Conservation (phyloP, 2,329 filamentous ascomycete genomes). For the Fusarium subtropicale region DNA sequence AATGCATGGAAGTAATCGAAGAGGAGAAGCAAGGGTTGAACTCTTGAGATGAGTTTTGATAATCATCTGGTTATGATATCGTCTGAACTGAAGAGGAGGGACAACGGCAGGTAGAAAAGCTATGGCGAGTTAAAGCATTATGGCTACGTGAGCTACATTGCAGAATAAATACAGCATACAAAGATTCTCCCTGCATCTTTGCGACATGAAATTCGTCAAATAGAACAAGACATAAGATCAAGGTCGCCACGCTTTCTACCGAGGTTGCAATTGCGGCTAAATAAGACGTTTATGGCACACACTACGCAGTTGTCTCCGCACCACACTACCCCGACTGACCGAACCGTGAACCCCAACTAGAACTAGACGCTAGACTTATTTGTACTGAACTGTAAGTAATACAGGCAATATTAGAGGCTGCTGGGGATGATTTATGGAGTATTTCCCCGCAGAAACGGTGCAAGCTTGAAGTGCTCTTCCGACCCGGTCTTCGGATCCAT, state of each 20-base stretch:
- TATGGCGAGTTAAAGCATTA: background rate
- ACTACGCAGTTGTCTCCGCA: slow-evolving; percentile 37
- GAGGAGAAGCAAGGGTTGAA: background rate
- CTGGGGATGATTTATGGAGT: slow-evolving; percentile 21
- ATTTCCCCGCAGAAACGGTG: slow-evolving; percentile 30
- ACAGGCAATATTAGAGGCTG: slow-evolving; percentile 39
- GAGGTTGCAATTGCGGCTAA: slow-evolving; percentile 26
- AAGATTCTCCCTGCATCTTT: slow-evolving; percentile 24
- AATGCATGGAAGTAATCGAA: slow-evolving; percentile 62
- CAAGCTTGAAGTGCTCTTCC: slow-evolving; percentile 13
- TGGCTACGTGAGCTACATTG: slow-evolving; percentile 6
- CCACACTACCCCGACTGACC: slow-evolving; percentile 44
- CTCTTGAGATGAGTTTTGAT: background rate
- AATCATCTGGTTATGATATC: slow-evolving; percentile 1
- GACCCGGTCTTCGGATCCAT: slow-evolving; percentile 32
- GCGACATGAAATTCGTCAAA: background rate
- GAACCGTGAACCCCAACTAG: slow-evolving; percentile 34
- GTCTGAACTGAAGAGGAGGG: slow-evolving; percentile 10
- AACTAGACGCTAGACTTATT: slow-evolving; percentile 10
- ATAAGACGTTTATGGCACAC: background rate
- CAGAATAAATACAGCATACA: slow-evolving; percentile 25
- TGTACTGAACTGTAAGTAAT: slow-evolving; percentile 35
- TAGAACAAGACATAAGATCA: background rate
- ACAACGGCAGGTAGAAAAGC: slow-evolving; percentile 2
- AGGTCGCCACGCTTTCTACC: slow-evolving; percentile 34